These are phyloP conservation scores for Zygnema circumcarinatum DNA, from an alignment of 139 green algal genomes.

Conservation along the genomic window DNA sequence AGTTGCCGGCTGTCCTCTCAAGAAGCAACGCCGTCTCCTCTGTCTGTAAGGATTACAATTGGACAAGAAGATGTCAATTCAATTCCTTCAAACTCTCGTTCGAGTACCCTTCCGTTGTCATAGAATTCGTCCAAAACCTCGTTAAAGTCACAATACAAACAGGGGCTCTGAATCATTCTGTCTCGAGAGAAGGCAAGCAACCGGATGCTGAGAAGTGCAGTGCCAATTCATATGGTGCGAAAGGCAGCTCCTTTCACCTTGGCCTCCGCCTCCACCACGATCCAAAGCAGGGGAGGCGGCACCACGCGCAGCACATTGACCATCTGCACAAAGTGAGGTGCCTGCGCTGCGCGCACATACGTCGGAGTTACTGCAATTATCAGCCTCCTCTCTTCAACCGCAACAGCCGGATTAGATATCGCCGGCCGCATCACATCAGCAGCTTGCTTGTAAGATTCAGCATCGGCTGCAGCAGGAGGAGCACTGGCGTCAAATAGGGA, in stretches of 20 bases:
- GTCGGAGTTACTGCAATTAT: conserved; percentile 53
- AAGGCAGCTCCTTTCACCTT: conserved; percentile 7
- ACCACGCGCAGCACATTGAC: conserved; percentile 31
- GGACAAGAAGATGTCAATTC: background rate
- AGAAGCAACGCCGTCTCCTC: conserved; percentile 9
- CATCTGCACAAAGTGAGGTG: conserved; percentile 25
- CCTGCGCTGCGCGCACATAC: conserved; percentile 46
- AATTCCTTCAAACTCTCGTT: background rate
- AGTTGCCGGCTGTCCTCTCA: background rate
- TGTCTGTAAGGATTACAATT: conserved; percentile 5
- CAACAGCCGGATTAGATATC: background rate
- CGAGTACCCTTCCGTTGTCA: background rate
- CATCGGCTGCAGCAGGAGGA: background rate
- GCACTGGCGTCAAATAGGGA: background rate
- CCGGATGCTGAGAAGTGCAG: background rate
- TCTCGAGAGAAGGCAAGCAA: background rate
- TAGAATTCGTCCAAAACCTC: background rate
- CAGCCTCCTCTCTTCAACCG: background rate
- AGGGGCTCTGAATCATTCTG: background rate
- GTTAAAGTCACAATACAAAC: background rate
- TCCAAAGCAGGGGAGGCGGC: conserved; percentile 38
- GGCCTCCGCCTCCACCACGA: conserved; percentile 30
- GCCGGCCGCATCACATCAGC: background rate
- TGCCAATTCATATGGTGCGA: background rate
- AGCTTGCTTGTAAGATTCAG: no score